Evolutionary conservation across 176 grass and related monocot genomes (phyloP), one percentile per base, ranked within the genome.

Genomic region (Carex pumila): DNA sequence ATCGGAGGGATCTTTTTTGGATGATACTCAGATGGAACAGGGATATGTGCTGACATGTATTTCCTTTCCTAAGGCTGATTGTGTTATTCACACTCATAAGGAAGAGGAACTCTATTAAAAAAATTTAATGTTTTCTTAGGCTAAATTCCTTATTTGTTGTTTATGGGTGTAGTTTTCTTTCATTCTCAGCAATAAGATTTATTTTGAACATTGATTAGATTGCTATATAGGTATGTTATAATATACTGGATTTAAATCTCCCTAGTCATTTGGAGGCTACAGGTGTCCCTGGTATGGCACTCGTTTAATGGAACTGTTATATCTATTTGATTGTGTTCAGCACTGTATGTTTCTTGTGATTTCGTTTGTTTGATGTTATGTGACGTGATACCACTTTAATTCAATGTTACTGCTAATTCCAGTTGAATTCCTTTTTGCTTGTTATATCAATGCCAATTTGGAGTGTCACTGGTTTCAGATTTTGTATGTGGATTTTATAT

Each of bases 1-100:
- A 53, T 91, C 92, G 54, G 94, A 97, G 13, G 94, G 92, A 1
- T 89, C 92, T 12, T 92, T 97, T 91, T 87, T 97, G 10, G 89
- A 91, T 63, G 94, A 97, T 12, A 65, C 21, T 31, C 85, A 90
- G 87, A 87, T 85, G 29, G 79, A 73, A 7, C 10, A 89, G 1
- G 94, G 94, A 1, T 97, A 92, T 71, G 71, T 90, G 74, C 88
- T 97, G 63, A 92, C 92, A 29, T 97, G 94, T 61, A 13, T 92
- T 76, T 32, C 92, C 25, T 89, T 91, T 56, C 94, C 92, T 12
- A 86, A 0, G 81, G 14, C 83, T 3, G 90, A 97, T 57, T 92
- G 88, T 77, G 87, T 94, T 54, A 91, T 97, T 84, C 86, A 92
- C 71, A 91, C 94, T 0, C 87, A 94, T 83, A 92, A 94, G 87